Evolutionary conservation across 2,329 filamentous ascomycete species (phyloP), one percentile per base, ranked within the genome.

Genomic region (Zymoseptoria tritici): DNA sequence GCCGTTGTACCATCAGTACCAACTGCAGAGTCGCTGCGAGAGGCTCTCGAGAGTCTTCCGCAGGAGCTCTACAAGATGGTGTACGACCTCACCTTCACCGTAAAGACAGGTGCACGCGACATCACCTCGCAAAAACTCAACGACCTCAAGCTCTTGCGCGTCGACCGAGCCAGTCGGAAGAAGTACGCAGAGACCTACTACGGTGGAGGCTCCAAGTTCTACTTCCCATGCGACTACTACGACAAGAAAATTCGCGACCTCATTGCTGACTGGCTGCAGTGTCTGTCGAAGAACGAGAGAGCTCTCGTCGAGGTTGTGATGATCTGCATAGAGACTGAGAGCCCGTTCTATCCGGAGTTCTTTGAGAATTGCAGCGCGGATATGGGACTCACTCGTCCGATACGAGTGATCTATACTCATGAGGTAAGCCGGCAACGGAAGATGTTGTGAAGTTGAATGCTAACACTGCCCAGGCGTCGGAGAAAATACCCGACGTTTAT

Each of bases 61-160:
- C 57, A 57, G 55, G 57, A 62, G 49, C 55, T 62, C 24, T 59
- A 53, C 55, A 55, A 62, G 31, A 16, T 57, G 20, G 59, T 59
- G 54, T 57, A 59, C 29, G 20, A 52, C 24, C 24, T 31, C 22
- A 31, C 52, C 42, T 62, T 59, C 60, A 60, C 56, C 13, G 54
- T 54, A 9, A n/a, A 46, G 13, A 46, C 5, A 46, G 36, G 36
- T 46, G 16, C 36, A 4, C 36, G 36, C 13, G 36, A 46, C 36
- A 46, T 46, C 36, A 46, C 36, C 1, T 46, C 36, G 11, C 36
- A 46, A 7, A 13, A 46, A 2, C 36, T 46, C 13, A 46, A 46
- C 13, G 36, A 46, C 13, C 36, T 46, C 16, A 46, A 46, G 36
- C 36, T 42, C 36, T 16, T 42, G 3, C 36, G 36, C 36, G n/a